These are phyloP conservation scores for Plasmodium cynomolgi DNA, from an alignment of 169 alveolate genomes.

Conservation along the genomic window DNA sequence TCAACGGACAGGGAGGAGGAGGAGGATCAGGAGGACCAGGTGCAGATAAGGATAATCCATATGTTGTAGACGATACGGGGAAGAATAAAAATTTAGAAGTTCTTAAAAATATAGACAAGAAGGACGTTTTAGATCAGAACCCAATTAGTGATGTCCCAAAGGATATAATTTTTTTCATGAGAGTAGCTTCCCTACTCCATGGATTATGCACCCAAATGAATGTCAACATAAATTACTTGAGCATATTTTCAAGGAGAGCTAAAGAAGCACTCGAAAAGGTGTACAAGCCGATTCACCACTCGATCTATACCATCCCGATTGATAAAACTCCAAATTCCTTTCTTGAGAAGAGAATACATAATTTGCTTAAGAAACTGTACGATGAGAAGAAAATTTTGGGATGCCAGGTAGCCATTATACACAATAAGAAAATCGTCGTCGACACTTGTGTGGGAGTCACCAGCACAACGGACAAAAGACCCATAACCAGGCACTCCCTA, in stretches of 20 bases:
- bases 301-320: constrained; percentile 52
- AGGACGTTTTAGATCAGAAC: constrained; percentile 69
- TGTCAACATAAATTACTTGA: constrained; percentile 83
- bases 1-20: not conserved
- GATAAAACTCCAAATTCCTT: constrained; percentile 54
- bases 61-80: not conserved
- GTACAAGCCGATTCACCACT: constrained; percentile 34
- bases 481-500: constrained; percentile 78
- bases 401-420: constrained; percentile 80
- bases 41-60: not conserved
- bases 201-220: constrained; percentile 86
- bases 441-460: constrained; percentile 81
- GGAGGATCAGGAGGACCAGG: not conserved
- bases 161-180: constrained; percentile 86
- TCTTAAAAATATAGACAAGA: constrained; percentile 50
- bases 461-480: constrained; percentile 80
- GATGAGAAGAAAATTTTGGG: constrained; percentile 77
- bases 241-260: constrained; percentile 86
- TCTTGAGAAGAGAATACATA: constrained; percentile 62
- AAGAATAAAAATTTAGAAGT: constrained; percentile 32
- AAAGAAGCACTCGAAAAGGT: constrained; percentile 73
- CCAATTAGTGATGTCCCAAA: constrained; percentile 88
- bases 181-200: constrained; percentile 87
- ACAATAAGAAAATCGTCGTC: constrained; percentile 76
- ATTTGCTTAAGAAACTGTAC: constrained; percentile 34